Evolutionary conservation across 2,329 filamentous ascomycete genomes (phyloP).

Genomic region (Alternaria triticimaculans): DNA sequence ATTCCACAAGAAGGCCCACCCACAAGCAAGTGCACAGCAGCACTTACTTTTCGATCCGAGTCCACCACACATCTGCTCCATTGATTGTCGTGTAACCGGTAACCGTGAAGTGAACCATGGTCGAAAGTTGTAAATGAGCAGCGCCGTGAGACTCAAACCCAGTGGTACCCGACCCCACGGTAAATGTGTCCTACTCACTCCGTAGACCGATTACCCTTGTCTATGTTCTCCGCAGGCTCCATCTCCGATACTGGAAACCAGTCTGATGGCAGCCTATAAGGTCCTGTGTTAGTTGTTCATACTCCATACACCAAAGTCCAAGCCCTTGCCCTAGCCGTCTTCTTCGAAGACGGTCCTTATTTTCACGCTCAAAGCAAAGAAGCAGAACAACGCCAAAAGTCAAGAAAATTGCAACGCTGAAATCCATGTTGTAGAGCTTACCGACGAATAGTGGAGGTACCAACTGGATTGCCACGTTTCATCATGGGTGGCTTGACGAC

Average conservation of each 20-base stretch:
- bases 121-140: not conserved
- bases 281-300: not conserved
- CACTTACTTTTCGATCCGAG: not conserved
- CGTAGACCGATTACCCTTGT: not conserved
- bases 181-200: not conserved
- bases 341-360: not conserved
- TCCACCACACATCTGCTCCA: not conserved
- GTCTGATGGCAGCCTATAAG: not conserved
- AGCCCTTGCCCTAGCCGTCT: not conserved
- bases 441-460: constrained; percentile 20
- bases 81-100: not conserved
- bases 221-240: not conserved
- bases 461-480: constrained; percentile 25
- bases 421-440: constrained; percentile 13
- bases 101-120: not conserved
- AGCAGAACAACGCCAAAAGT: not conserved
- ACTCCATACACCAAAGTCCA: not conserved
- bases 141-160: not conserved
- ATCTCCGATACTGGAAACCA: not conserved
- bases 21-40: not conserved
- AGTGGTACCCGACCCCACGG: not conserved
- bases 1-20: not conserved
- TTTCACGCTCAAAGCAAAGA: not conserved
- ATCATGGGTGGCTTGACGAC: constrained; percentile 37
- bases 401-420: not conserved